phyloP scores from a whole-genome alignment of 345 rosid species.

The Citrus trifoliata region DNA sequence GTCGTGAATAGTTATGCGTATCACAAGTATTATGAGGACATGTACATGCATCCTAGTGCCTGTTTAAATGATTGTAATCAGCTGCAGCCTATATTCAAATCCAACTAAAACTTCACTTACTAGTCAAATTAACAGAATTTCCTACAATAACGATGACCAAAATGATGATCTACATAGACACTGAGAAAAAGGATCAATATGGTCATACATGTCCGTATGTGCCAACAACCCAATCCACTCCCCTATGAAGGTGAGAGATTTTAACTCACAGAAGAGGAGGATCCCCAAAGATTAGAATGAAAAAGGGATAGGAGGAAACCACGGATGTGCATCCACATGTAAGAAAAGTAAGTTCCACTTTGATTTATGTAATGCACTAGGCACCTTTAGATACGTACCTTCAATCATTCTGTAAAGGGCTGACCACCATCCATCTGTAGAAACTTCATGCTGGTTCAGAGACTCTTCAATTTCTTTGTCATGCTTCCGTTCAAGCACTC shows the following conservation, averaged over 20 bases:
- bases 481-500: conserved; percentile 81
- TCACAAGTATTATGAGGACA: background rate
- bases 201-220: background rate
- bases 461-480: conserved; percentile 55
- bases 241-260: background rate
- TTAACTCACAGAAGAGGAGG: background rate
- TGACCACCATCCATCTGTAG: conserved; percentile 88
- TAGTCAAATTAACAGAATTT: background rate
- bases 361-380: background rate
- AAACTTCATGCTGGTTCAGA: conserved; percentile 42
- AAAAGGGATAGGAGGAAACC: background rate
- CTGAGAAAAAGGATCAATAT: background rate
- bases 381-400: conserved; percentile 39
- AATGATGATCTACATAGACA: background rate
- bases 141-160: background rate
- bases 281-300: background rate
- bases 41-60: background rate
- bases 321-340: background rate
- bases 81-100: background rate
- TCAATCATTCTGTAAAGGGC: conserved; percentile 79
- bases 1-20: background rate
- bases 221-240: background rate
- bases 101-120: background rate
- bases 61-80: background rate
- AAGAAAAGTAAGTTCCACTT: background rate